Evolutionary conservation across 495 filamentous ascomycete species (phyloP), one percentile per base, ranked within the genome.

Genomic region (Penicillium coprophilum): DNA sequence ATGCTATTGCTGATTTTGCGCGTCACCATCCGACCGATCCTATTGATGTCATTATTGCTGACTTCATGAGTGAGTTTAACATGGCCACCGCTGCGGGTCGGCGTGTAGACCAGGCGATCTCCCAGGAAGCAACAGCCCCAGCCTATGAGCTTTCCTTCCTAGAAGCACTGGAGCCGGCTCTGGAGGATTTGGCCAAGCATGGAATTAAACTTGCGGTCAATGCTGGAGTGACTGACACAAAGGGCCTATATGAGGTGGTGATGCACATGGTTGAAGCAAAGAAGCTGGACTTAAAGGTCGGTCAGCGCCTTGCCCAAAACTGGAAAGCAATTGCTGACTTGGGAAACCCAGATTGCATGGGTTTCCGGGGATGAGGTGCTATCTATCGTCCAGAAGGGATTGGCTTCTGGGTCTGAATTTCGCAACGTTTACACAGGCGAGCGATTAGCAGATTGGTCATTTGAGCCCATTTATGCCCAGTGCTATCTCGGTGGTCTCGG

Each of bases 131-230:
- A 21, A 36, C 45, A 17, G 50, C 61, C 7, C 73, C 74, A 1
- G 77, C 75, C 1, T 84, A 79, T 57, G 82, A 84, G 50, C 59
- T 71, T 1, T 78, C 77, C 1, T 85, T 85, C 60, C 67, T 85
- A 32, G 71, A 81, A 54, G 71, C 77, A 6, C 59, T 84, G 19
- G 71, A 79, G 50, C 82, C 82, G 5, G 80, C 81, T 1, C 60
- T 85, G 10, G 64, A 65, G 3, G 60, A 82, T 60, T 60, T 86
- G 43, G 77, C 81, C 0, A 75, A 75, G 46, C 53, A 82, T 55
- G 58, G 71, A 0, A 84, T 85, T 61, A 82, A 80, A 56, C 46
- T 86, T 8, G 82, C 79, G 13, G 82, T 82, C 50, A 86, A 86
- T 72, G 82, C 82, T 28, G 83, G 83, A 0, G 80, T 78, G 6